Evolutionary conservation across 2,329 filamentous ascomycete species (phyloP).

Genomic region (Ascochyta viciae-villosae): DNA sequence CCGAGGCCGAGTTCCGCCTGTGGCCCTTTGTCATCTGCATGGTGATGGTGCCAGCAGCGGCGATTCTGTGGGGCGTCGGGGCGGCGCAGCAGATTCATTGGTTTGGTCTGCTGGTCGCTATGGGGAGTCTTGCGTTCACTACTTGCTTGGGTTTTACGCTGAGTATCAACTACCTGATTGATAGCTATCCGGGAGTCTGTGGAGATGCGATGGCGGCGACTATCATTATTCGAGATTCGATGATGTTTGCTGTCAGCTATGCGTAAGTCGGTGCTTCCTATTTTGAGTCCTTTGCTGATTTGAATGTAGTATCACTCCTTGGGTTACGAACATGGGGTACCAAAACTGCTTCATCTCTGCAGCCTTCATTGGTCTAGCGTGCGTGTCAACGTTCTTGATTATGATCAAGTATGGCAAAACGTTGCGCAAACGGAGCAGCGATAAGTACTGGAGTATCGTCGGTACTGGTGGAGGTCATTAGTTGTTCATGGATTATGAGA

Average conservation of each 20-base stretch:
- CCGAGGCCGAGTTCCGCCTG: constrained; percentile 51
- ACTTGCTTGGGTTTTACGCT: constrained; percentile 52
- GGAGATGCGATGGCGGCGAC: constrained; percentile 60
- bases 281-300: constrained; percentile 1
- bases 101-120: constrained; percentile 58
- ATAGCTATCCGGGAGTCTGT: constrained; percentile 57
- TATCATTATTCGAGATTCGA: constrained; percentile 59
- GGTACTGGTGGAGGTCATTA: constrained; percentile 11
- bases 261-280: constrained; percentile 38
- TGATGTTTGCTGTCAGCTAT: constrained; percentile 60
- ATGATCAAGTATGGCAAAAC: constrained; percentile 60
- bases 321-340: constrained; percentile 53
- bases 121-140: constrained; percentile 46
- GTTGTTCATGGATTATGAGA: not conserved
- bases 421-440: constrained; percentile 35
- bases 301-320: constrained; percentile 49
- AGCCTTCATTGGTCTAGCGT: constrained; percentile 53
- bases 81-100: constrained; percentile 58
- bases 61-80: constrained; percentile 61
- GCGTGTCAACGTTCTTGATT: constrained; percentile 48
- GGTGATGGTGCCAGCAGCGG: constrained; percentile 53
- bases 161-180: constrained; percentile 57
- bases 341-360: constrained; percentile 55
- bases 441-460: constrained; percentile 46
- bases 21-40: constrained; percentile 51